Evolutionary conservation across 768 basidiomycete genomes (phyloP), one percentile per base, ranked within the genome.

Genomic region (Rhizopogon rudus): DNA sequence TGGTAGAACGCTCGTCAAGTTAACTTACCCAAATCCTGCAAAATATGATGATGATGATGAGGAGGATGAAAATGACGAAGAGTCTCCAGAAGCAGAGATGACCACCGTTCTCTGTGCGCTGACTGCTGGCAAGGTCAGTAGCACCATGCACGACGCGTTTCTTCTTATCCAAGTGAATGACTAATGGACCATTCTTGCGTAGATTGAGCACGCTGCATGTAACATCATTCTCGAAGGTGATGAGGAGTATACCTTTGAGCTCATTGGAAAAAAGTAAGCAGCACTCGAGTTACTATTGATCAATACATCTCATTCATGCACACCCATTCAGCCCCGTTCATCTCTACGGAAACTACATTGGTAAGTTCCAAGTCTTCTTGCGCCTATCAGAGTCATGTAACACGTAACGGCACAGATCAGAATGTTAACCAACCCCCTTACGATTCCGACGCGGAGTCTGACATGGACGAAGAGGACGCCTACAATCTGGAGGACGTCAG

Each of bases 291-390:
- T 51, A 17, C 39, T 50, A 53, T 25, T 51, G 45, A 31, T 14
- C 16, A 44, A 33, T 42, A 17, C 17, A 14, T 31, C 4, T 41
- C 20, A 56, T 43, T 44, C 54, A 37, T 45, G 56, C 20, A 16
- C 25, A 17, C 31, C 13, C 28, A 53, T 52, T 6, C 53, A 91
- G 87, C 68, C 73, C 86, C 48, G 77, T 93, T 48, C 83, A 91
- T 72, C 72, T 94, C 57, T 84, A 86, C 59, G 92, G 93, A 53
- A 92, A 93, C 71, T 93, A 92, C 70, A 81, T 94, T 67, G 82
- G 88, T 88, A 70, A 44, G 76, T 56, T 44, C 39, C 40, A 37
- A 51, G 50, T 52, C 37, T 53, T 20, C 13, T 16, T 35, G 42
- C 5, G 2, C 16, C 14, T 53, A 16, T 35, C 28, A 25, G 51